phyloP scores from a whole-genome alignment of 1,139 yeast genomes.

The Geotrichum citri-aurantii region DNA sequence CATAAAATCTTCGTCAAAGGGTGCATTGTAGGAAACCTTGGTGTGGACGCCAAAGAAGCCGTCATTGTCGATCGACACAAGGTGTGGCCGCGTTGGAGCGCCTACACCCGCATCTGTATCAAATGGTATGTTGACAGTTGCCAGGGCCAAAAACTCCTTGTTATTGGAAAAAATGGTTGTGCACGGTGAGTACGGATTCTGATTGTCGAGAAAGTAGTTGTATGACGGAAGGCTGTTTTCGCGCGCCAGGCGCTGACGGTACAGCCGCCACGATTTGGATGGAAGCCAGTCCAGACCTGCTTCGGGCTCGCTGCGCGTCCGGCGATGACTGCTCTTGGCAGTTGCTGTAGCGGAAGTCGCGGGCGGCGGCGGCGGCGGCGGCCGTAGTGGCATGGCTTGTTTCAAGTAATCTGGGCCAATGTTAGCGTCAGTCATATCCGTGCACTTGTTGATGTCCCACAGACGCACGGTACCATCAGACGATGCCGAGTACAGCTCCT shows the following conservation, averaged over 20 bases:
- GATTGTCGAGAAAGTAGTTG: slow-evolving; percentile 27
- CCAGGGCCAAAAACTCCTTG: slow-evolving; percentile 30
- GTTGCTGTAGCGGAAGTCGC: neutral
- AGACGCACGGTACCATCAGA: slow-evolving; percentile 66
- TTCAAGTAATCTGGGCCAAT: neutral
- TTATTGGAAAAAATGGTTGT: slow-evolving; percentile 31
- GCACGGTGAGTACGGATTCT: slow-evolving; percentile 22
- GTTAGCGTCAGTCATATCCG: slow-evolving; percentile 10
- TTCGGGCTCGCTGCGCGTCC: neutral
- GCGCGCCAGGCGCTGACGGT: slow-evolving; percentile 31
- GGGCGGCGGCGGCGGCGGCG: neutral
- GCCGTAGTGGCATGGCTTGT: neutral
- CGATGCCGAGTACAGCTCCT: slow-evolving; percentile 60
- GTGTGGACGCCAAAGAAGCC: slow-evolving; percentile 32
- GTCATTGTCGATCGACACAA: slow-evolving; percentile 28
- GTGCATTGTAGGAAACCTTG: slow-evolving; percentile 4
- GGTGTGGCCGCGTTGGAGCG: slow-evolving; percentile 8
- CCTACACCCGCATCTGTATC: neutral
- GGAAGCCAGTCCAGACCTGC: slow-evolving; percentile 29
- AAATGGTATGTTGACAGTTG: slow-evolving; percentile 18
- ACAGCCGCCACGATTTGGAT: slow-evolving; percentile 31
- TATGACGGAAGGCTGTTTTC: slow-evolving; percentile 30
- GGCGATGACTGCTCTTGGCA: neutral
- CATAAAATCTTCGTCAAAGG: neutral
- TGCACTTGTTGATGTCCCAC: slow-evolving; percentile 52